A percentile compares a stretch with the other conserved stretches of the same genome.
These are phyloP conservation scores for Aureobasidium melanogenum DNA, from an alignment of 2,329 filamentous ascomycete species.

Conservation along the genomic window DNA sequence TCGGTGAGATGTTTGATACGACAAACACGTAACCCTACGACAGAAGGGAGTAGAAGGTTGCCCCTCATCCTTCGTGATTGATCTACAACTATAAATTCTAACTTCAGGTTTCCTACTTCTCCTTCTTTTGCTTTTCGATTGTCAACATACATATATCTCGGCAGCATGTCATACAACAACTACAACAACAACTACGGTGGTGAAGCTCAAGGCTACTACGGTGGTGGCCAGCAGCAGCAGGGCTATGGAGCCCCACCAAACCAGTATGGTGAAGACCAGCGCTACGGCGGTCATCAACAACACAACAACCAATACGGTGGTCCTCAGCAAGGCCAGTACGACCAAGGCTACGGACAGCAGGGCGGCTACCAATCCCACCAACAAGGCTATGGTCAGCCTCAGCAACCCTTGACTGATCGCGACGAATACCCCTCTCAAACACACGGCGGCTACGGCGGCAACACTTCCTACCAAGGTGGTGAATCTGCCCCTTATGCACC, in stretches of 20 bases:
- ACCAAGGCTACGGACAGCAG: slow-evolving; percentile 12
- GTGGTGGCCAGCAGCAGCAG: slow-evolving; percentile 17
- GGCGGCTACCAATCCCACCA: slow-evolving; percentile 8
- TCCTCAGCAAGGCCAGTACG: slow-evolving; percentile 15
- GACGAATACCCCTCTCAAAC: slow-evolving; percentile 9
- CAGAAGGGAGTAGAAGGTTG: neutral
- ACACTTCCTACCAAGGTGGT: slow-evolving; percentile 2
- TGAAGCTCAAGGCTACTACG: slow-evolving; percentile 15
- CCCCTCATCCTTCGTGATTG: neutral
- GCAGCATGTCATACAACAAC: slow-evolving; percentile 9
- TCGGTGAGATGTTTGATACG: slow-evolving; percentile 1
- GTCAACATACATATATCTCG: neutral
- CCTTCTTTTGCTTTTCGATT: neutral
- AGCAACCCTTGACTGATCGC: slow-evolving; percentile 3
- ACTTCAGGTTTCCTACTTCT: neutral
- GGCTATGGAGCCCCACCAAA: slow-evolving; percentile 3
- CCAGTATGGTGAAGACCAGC: slow-evolving; percentile 1
- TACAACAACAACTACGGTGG: slow-evolving; percentile 10
- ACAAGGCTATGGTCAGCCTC: slow-evolving; percentile 12
- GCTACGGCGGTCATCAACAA: slow-evolving; percentile 18
- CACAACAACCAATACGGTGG: slow-evolving; percentile 12
- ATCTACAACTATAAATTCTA: neutral
- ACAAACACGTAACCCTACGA: neutral
- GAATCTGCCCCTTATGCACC: slow-evolving; percentile 3
- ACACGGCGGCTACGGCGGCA: slow-evolving; percentile 2